Evolutionary conservation across 2,329 filamentous ascomycete genomes (phyloP).

Genomic region (Coniochaeta sp.): DNA sequence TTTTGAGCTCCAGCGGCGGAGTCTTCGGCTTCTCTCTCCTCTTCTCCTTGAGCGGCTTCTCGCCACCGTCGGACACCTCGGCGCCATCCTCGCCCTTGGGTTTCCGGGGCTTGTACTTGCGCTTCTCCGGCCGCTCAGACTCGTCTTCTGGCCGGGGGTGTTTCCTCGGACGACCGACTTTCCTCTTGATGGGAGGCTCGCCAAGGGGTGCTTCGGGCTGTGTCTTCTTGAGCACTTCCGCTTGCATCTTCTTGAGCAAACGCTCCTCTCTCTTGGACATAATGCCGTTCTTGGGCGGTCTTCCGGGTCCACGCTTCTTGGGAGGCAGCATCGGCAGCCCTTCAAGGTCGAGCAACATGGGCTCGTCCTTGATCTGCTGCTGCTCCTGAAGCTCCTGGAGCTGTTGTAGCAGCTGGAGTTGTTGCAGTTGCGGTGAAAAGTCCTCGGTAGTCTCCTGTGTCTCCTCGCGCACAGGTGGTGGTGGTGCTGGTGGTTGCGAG

Average conservation of each 20-base stretch:
- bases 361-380: conserved; percentile 14
- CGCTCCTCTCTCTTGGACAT: conserved; percentile 73
- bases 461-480: background rate
- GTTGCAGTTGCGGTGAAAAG: no score
- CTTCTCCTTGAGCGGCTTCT: conserved; percentile 48
- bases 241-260: conserved; percentile 52
- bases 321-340: conserved; percentile 36
- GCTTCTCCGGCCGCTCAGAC: conserved; percentile 50
- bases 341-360: conserved; percentile 9
- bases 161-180: conserved; percentile 59
- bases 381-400: background rate
- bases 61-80: conserved; percentile 44
- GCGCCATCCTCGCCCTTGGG: conserved; percentile 36
- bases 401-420: background rate
- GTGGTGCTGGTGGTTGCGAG: background rate
- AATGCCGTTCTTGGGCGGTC: conserved; percentile 75
- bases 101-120: conserved; percentile 58
- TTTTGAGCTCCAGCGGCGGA: conserved; percentile 49
- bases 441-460: background rate
- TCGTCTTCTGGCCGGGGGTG: conserved; percentile 53
- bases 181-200: conserved; percentile 52
- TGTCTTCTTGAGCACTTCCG: conserved; percentile 45
- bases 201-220: conserved; percentile 37
- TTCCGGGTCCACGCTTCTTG: conserved; percentile 69
- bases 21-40: conserved; percentile 58